Evolutionary conservation across 2,329 filamentous ascomycete genomes (phyloP).

Genomic region (Ophiocordyceps robertsii): DNA sequence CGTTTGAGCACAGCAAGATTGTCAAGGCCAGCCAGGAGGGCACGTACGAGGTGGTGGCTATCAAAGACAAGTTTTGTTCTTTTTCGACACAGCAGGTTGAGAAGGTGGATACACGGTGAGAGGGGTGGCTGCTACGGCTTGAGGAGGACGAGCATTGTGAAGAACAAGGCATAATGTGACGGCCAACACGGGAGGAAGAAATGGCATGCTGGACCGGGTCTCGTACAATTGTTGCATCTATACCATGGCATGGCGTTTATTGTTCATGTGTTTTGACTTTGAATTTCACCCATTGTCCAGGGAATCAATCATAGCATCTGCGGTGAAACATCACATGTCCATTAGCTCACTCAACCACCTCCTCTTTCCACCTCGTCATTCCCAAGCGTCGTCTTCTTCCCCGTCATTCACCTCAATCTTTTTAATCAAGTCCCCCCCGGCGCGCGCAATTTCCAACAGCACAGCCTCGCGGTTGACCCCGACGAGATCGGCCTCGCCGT

Average conservation of each 20-base stretch:
- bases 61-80: conserved; percentile 85
- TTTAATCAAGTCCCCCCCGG: conserved; percentile 54
- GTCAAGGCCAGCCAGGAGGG: conserved; percentile 85
- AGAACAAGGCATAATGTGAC: not conserved
- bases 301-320: not conserved
- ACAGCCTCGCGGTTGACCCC: conserved; percentile 55
- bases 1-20: conserved; percentile 67
- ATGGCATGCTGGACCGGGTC: conserved; percentile 8
- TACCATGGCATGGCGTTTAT: conserved; percentile 24
- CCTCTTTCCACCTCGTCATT: not conserved
- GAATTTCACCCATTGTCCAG: not conserved
- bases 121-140: conserved; percentile 5
- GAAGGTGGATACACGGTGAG: conserved; percentile 23
- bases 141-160: not conserved
- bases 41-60: conserved; percentile 92
- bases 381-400: not conserved
- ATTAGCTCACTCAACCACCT: not conserved
- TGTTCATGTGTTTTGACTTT: not conserved
- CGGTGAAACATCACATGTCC: not conserved
- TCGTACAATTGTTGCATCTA: conserved; percentile 18
- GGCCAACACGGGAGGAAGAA: not conserved
- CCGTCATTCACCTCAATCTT: conserved; percentile 39
- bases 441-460: conserved; percentile 57
- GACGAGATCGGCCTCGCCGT: conserved; percentile 33
- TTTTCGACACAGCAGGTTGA: conserved; percentile 60